Evolutionary conservation across 768 basidiomycete genomes (phyloP).

Genomic region (Suillus cothurnatus): DNA sequence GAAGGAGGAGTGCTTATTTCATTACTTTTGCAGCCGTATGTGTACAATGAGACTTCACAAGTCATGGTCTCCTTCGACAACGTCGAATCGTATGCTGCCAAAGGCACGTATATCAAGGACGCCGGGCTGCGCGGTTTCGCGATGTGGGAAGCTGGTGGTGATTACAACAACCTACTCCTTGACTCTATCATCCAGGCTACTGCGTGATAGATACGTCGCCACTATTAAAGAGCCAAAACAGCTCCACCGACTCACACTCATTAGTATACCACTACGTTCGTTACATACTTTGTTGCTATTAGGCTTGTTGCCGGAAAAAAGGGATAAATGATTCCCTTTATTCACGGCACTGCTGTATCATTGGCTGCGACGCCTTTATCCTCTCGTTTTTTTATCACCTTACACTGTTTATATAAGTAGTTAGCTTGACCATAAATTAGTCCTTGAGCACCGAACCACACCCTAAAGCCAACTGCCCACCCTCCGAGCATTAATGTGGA

Average conservation of each 20-base stretch:
- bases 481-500: background rate
- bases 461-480: background rate
- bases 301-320: background rate
- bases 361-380: background rate
- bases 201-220: background rate
- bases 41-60: constrained; percentile 58
- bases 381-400: background rate
- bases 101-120: constrained; percentile 60
- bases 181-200: constrained; percentile 47
- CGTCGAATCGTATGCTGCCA: constrained; percentile 55
- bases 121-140: constrained; percentile 64
- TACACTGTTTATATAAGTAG: background rate
- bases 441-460: background rate
- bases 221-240: background rate
- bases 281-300: background rate
- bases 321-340: background rate
- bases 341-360: background rate
- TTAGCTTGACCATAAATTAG: background rate
- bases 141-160: constrained; percentile 74
- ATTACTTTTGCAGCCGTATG: constrained; percentile 53
- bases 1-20: background rate
- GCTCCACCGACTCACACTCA: background rate
- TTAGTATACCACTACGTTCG: background rate
- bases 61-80: constrained; percentile 71
- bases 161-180: constrained; percentile 58